Evolutionary conservation across 2,329 filamentous ascomycete genomes (phyloP).

Genomic region (Thelonectria olida): DNA sequence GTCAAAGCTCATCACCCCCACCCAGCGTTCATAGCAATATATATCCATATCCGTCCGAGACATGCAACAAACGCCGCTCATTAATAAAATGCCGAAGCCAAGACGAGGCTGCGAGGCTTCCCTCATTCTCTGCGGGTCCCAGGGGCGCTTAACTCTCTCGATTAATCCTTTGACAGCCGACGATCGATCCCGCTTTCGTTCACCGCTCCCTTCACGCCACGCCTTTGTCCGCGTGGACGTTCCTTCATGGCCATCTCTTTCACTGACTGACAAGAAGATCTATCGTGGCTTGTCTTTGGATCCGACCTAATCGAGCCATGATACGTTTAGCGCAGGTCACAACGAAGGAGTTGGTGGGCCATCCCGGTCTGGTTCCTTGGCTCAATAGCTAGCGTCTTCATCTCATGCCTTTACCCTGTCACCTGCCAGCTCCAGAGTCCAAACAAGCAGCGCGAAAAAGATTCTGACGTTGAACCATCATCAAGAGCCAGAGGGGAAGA

Average conservation of each 20-base stretch:
- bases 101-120: not conserved
- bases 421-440: too few relatives aligned
- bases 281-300: slow-evolving; percentile 18
- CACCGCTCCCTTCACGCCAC: slow-evolving; percentile 30
- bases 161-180: slow-evolving; percentile 29
- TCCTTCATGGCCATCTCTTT: slow-evolving; percentile 17
- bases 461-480: too few relatives aligned
- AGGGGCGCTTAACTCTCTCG: slow-evolving; percentile 2
- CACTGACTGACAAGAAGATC: slow-evolving; percentile 15
- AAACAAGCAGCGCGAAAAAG: too few relatives aligned
- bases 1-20: not conserved
- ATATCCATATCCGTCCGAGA: slow-evolving; percentile 10
- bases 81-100: not conserved
- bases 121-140: slow-evolving; percentile 2
- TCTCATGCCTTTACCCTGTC: not conserved
- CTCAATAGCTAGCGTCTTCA: slow-evolving; percentile 6
- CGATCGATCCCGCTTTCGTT: slow-evolving; percentile 31
- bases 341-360: slow-evolving; percentile 9
- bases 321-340: slow-evolving; percentile 15
- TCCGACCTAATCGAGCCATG: slow-evolving; percentile 24
- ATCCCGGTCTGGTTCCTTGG: slow-evolving; percentile 9
- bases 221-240: slow-evolving; percentile 15
- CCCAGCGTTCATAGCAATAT: not conserved
- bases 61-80: too few relatives aligned
- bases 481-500: not conserved